Evolutionary conservation across 441 rosid genomes (phyloP).

Genomic region (Erodium texanum): DNA sequence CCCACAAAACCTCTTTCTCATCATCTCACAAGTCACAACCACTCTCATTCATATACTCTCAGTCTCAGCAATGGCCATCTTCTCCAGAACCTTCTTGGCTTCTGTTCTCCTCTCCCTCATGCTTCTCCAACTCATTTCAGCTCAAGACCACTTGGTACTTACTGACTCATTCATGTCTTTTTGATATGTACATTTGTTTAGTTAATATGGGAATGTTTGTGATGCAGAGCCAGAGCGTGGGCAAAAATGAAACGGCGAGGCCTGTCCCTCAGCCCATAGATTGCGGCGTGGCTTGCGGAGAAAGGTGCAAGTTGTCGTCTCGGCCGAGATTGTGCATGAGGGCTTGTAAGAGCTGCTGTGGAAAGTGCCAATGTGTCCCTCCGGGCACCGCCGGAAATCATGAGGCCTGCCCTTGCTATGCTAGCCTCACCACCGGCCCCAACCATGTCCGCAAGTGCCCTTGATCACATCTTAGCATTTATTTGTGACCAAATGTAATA

Average conservation of each 20-base stretch:
- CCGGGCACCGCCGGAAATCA: conserved; percentile 30
- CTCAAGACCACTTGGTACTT: conserved; percentile 10
- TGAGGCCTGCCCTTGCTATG: conserved; percentile 25
- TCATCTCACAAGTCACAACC: too few relatives aligned
- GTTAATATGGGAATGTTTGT: too few relatives aligned
- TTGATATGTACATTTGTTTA: too few relatives aligned
- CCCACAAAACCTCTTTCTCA: too few relatives aligned
- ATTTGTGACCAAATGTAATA: too few relatives aligned
- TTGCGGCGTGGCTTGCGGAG: conserved; percentile 21
- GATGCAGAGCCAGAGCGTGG: neutral
- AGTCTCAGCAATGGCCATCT: too few relatives aligned
- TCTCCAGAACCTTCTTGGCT: neutral
- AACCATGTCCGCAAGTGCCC: conserved; percentile 22
- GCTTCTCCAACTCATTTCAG: conserved; percentile 15
- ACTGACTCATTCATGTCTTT: too few relatives aligned
- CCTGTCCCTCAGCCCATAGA: conserved; percentile 10
- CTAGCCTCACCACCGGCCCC: conserved; percentile 19
- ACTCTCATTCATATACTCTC: too few relatives aligned
- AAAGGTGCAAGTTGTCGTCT: conserved; percentile 21
- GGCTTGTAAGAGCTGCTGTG: conserved; percentile 29
- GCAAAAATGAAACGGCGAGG: neutral
- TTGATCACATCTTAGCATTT: neutral
- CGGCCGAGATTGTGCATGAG: conserved; percentile 27
- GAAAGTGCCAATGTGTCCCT: conserved; percentile 23
- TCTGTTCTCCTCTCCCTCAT: conserved; percentile 15